phyloP scores from a whole-genome alignment of 805 yeast species.

The Candida incommunis region DNA sequence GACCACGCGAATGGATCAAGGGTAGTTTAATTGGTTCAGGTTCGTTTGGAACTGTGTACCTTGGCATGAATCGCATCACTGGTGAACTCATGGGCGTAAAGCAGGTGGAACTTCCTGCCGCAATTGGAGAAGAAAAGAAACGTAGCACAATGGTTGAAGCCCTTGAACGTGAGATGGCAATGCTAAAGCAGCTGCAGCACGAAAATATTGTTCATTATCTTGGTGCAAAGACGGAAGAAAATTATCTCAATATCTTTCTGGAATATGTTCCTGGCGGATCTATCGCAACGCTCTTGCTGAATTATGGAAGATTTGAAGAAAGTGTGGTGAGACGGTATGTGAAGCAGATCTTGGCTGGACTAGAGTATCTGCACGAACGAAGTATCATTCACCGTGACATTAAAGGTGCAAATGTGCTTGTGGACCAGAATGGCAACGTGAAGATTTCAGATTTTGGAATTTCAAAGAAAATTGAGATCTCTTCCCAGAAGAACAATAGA shows the following conservation, averaged over 20 bases:
- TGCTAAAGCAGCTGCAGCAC: conserved; percentile 70
- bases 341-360: conserved; percentile 61
- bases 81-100: conserved; percentile 97
- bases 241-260: conserved; percentile 61
- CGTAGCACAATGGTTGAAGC: conserved; percentile 14
- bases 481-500: neutral
- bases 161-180: conserved; percentile 27
- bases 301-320: conserved; percentile 72
- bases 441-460: conserved; percentile 83
- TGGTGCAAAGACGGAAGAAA: conserved; percentile 71
- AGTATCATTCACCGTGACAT: conserved; percentile 77
- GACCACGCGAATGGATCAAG: conserved; percentile 77
- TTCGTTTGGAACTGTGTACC: conserved; percentile 82
- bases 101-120: conserved; percentile 61
- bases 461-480: conserved; percentile 51
- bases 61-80: conserved; percentile 82
- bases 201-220: conserved; percentile 85
- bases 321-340: conserved; percentile 58
- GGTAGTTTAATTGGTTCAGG: conserved; percentile 94
- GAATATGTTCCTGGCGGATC: conserved; percentile 68
- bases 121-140: conserved; percentile 15
- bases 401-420: conserved; percentile 76
- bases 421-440: conserved; percentile 67
- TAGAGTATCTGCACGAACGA: conserved; percentile 57
- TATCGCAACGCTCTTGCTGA: conserved; percentile 52